These are phyloP conservation scores for Scleromitrula shiraiana DNA, from an alignment of 2,329 filamentous ascomycete species.

Conservation along the genomic window DNA sequence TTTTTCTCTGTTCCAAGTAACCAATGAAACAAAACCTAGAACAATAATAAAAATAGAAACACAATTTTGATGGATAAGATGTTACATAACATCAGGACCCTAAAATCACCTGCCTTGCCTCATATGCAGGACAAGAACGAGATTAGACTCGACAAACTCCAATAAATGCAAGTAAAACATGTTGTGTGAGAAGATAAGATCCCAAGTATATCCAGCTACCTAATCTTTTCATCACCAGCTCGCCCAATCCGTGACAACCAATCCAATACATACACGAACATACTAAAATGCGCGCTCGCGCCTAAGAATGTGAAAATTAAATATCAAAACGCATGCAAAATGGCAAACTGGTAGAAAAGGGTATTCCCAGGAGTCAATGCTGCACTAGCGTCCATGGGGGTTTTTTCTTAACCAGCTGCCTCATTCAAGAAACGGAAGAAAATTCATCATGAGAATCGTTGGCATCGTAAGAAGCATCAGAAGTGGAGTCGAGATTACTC, in stretches of 20 bases:
- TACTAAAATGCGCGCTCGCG: slow-evolving; percentile 1
- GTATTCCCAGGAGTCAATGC: slow-evolving; percentile 24
- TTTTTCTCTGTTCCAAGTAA: too few relatives aligned
- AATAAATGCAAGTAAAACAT: slow-evolving; percentile 5
- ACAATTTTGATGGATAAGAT: background rate
- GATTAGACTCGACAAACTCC: background rate
- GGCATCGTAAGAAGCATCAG: slow-evolving; percentile 18
- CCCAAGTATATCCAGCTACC: too few relatives aligned
- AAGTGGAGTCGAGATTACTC: slow-evolving; percentile 14
- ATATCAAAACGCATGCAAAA: slow-evolving; percentile 6
- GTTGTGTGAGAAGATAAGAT: background rate
- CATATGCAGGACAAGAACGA: background rate
- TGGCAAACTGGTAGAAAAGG: slow-evolving; percentile 6
- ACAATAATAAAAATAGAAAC: background rate
- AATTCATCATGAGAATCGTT: slow-evolving; percentile 17
- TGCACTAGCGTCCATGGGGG: slow-evolving; percentile 29
- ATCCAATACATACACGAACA: too few relatives aligned
- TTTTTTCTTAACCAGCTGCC: slow-evolving; percentile 14
- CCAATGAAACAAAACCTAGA: background rate
- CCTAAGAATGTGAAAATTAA: slow-evolving; percentile 5
- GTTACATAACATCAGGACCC: slow-evolving; percentile 2
- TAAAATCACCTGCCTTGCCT: slow-evolving; percentile 1
- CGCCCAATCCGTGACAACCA: too few relatives aligned
- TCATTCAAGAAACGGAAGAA: slow-evolving; percentile 9
- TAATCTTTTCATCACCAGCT: slow-evolving; percentile 8